Evolutionary conservation across 2,329 filamentous ascomycete genomes (phyloP).

Genomic region (Claviceps sp.): DNA sequence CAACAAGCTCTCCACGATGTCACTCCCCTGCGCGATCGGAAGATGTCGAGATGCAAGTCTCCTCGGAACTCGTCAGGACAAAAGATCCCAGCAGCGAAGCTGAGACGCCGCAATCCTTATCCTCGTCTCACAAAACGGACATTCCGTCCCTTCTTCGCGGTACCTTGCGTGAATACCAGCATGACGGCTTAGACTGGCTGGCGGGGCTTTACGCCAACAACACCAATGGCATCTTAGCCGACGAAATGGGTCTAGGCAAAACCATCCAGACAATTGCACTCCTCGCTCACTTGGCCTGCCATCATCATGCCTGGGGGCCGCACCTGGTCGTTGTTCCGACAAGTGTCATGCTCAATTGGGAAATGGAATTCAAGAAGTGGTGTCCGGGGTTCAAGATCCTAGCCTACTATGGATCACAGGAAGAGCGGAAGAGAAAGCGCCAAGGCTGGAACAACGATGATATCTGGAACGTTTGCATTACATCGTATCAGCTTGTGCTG

Average conservation of each 20-base stretch:
- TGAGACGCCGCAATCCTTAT: slow-evolving; percentile 17
- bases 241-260: slow-evolving; percentile 97
- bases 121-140: slow-evolving; percentile 44
- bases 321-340: slow-evolving; percentile 94
- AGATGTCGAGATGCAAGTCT: slow-evolving; percentile 30
- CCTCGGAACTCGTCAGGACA: slow-evolving; percentile 21
- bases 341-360: slow-evolving; percentile 98
- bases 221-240: slow-evolving; percentile 91
- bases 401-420: slow-evolving; percentile 88
- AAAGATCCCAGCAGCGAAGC: slow-evolving; percentile 19
- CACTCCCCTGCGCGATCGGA: slow-evolving; percentile 36
- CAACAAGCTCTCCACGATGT: slow-evolving; percentile 29
- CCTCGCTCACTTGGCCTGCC: slow-evolving; percentile 79
- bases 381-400: slow-evolving; percentile 95
- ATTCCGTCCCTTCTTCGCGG: slow-evolving; percentile 76
- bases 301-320: slow-evolving; percentile 86
- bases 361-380: slow-evolving; percentile 99
- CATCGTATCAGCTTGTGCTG: slow-evolving; percentile 90
- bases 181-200: slow-evolving; percentile 94
- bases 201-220: slow-evolving; percentile 82
- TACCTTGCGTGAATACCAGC: slow-evolving; percentile 87
- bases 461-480: slow-evolving; percentile 94
- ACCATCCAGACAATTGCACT: slow-evolving; percentile 96
- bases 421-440: slow-evolving; percentile 83
- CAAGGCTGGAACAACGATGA: slow-evolving; percentile 89